Evolutionary conservation across 768 basidiomycete species (phyloP).

Genomic region (Boletus tomentosulus): DNA sequence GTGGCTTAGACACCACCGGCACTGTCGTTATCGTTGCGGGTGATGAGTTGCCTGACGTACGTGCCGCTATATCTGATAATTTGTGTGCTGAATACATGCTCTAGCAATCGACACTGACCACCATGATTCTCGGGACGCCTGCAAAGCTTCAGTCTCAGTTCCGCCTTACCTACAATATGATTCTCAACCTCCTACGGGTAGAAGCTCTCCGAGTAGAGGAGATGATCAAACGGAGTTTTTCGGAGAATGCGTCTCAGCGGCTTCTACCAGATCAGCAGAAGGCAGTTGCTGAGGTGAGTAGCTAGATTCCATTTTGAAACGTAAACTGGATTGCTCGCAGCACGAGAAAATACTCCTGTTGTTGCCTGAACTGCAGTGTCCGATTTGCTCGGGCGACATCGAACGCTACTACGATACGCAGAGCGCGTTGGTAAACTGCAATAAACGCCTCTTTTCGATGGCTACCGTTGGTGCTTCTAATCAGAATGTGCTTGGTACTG

Average conservation of each 20-base stretch:
- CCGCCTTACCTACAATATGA: constrained; percentile 99
- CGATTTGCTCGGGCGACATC: constrained; percentile 68
- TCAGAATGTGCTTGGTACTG: constrained; percentile 60
- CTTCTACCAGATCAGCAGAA: constrained; percentile 92
- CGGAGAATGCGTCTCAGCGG: constrained; percentile 93
- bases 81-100: background rate
- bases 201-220: constrained; percentile 96
- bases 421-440: constrained; percentile 54
- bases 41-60: constrained; percentile 83
- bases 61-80: constrained; percentile 8
- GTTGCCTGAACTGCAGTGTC: constrained; percentile 64
- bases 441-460: constrained; percentile 58
- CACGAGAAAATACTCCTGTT: constrained; percentile 63
- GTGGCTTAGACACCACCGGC: constrained; percentile 92
- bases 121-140: constrained; percentile 94
- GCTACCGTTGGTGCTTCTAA: constrained; percentile 60
- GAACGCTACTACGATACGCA: constrained; percentile 71
- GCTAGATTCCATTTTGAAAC: constrained; percentile 1
- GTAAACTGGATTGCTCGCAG: constrained; percentile 37
- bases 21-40: constrained; percentile 89
- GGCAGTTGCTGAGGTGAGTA: constrained; percentile 72
- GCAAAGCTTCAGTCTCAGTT: constrained; percentile 94
- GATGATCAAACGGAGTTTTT: constrained; percentile 99
- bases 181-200: constrained; percentile 91
- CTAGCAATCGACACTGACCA: constrained; percentile 69